phyloP scores from a whole-genome alignment of 225 moss, liverwort and hornwort genomes.

The Pleurozium schreberi region DNA sequence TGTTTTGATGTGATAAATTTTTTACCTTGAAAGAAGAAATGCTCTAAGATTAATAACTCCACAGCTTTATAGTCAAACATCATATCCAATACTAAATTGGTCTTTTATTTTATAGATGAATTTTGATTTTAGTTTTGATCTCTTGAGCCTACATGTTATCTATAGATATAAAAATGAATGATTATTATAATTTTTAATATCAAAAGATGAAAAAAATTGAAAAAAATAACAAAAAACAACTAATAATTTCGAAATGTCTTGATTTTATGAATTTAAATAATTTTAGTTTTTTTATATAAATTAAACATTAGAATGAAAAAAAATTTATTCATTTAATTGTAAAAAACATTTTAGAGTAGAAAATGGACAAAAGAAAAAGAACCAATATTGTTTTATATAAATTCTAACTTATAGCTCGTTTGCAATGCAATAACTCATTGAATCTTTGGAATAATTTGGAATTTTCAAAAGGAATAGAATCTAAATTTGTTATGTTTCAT shows the following conservation, averaged over 20 bases:
- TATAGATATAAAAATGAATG: not conserved
- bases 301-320: not conserved
- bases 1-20: not conserved
- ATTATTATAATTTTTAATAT: not conserved
- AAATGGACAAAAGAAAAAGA: not conserved
- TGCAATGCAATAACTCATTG: not conserved
- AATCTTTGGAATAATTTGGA: not conserved
- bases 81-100: not conserved
- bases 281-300: not conserved
- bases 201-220: not conserved
- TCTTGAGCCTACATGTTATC: fast-evolving
- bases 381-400: not conserved
- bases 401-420: not conserved
- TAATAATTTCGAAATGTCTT: not conserved
- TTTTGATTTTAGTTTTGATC: not conserved
- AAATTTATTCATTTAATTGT: not conserved
- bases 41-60: fast-evolving
- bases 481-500: not conserved
- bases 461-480: not conserved
- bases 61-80: not conserved
- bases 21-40: fast-evolving
- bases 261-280: not conserved
- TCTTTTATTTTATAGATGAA: fast-evolving
- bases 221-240: fast-evolving
- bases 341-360: not conserved